Base-by-base conservation (phyloP, 2,329 filamentous ascomycete species). In the Diaporthe longicolla region DNA sequence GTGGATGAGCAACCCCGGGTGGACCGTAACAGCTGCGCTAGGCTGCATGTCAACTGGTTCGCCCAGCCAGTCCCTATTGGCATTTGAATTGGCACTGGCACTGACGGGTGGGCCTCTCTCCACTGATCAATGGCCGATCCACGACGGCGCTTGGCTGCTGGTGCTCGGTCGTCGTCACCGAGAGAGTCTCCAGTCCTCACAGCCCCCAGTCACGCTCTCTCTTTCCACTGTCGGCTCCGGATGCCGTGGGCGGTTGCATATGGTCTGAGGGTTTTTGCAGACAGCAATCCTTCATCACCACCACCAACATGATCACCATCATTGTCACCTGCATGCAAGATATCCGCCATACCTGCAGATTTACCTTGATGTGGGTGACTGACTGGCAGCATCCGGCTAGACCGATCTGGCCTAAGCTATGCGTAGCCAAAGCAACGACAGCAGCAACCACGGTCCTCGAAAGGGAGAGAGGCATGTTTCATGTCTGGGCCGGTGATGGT, bases 401-500 rank as follows among this genome's bases (percentile, higher is more conserved):
- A 26, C 63, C 32, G 8, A 37, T 52, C 45, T 21, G 21, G 61
- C 45, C 58, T 19, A 35, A 50, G 40, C 43, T 48, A 68, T 29
- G 63, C 32, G 45, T 54, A 54, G 45, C 63, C 45, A 54, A 68
- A 68, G 48, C 63, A 68, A 68, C 63, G 19, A 26, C 26, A 65
- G 11, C 0, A 52, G 45, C 15, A 43, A 40, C 32, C 32, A 54
- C 48, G 13, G 63, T 19, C 48, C 40, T 32, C 45, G 48, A 68
- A 68, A 68, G 63, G 63, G 63, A 68, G 63, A 54, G 63, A 68
- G 63, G 63, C 32, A 68, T 68, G 63, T 68, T 68, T 68, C 63
- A 68, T 68, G 63, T 54, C 63, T 68, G 63, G 63, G 63, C 63
- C 63, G 63, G 48, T 68, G 63, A 40, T 68, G 63, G 63, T 68